Evolutionary conservation across 495 filamentous ascomycete genomes (phyloP), one percentile per base, ranked within the genome.

Genomic region (Chlorociboria aeruginascens): DNA sequence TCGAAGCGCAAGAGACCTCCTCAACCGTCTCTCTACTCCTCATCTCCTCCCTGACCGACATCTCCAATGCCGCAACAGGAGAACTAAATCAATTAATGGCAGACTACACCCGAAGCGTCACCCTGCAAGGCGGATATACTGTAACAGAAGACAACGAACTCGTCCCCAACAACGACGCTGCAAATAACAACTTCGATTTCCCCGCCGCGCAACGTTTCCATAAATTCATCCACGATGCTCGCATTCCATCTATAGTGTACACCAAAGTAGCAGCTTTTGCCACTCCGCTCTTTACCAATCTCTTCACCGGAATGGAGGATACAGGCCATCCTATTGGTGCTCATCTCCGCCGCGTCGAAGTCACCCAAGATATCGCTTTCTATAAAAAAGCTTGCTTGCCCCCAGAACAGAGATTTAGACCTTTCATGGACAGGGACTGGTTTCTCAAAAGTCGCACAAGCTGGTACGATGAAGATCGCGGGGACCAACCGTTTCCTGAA

Each of bases 21-120:
- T 25, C 20, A 4, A 25, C 20, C 4, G 20, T 25, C 20, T 25
- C 57, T 1, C 20, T 54, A 4, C 38, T 59, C 1, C 17, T 25
- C 12, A 51, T 59, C 13, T 59, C 57, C 1, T 50, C 45, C 32
- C 39, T 53, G n/a, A 42, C 33, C 37, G 56, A 59, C 31, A 51
- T 53, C 13, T 45, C 36, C 3, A 7, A 43, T 7, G 20, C 20
- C 20, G 20, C 20, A 4, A 25, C 20, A 1, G 20, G 20, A 25
- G 20, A 25, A 1, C 20, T 25, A 4, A 25, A 25, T 4, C 20
- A 25, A 25, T 25, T 25, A 25, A 25, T 25, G 20, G 20, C 4
- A 25, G 20, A 25, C 4, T 4, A 25, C 20, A 25, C 20, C 20
- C 20, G 13, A 14, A 50, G 40, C 10, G 32, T 52, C 12, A 41